phyloP scores from a whole-genome alignment of 306 rosid species.

The Argentina anserina region DNA sequence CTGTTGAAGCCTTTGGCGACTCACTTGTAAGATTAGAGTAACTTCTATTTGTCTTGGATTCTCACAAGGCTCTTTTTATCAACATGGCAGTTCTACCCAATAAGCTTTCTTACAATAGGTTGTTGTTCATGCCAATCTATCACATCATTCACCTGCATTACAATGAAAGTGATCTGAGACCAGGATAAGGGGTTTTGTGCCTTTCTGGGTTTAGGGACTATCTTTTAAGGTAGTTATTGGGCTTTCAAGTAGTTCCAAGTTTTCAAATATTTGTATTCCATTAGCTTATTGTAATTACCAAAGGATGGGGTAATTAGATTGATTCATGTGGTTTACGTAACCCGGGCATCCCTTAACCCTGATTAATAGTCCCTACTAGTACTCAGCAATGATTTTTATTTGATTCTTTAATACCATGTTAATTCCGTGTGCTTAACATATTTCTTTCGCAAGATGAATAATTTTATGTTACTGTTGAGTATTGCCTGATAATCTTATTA shows the following conservation, averaged over 20 bases:
- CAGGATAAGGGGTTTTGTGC: background rate
- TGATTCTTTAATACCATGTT: background rate
- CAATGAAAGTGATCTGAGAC: background rate
- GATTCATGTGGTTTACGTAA: background rate
- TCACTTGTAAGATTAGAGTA: conserved; percentile 69
- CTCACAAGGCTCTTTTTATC: background rate
- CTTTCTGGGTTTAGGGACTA: background rate
- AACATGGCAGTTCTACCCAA: background rate
- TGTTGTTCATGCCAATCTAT: background rate
- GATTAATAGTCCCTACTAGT: background rate
- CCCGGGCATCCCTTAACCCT: background rate
- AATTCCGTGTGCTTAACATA: background rate
- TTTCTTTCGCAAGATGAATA: background rate
- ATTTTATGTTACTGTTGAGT: background rate
- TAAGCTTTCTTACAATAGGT: background rate
- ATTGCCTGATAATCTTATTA: conserved; percentile 15
- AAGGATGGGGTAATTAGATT: background rate
- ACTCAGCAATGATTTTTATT: background rate
- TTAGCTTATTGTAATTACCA: background rate
- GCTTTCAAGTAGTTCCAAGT: conserved; percentile 4
- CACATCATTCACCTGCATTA: background rate
- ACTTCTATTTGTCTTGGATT: conserved; percentile 5
- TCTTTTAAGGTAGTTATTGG: background rate
- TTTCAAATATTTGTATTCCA: background rate
- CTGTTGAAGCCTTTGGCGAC: conserved; percentile 81